Base-by-base conservation (phyloP, 306 rosid genomes). In the Trifolium repens region DNA sequence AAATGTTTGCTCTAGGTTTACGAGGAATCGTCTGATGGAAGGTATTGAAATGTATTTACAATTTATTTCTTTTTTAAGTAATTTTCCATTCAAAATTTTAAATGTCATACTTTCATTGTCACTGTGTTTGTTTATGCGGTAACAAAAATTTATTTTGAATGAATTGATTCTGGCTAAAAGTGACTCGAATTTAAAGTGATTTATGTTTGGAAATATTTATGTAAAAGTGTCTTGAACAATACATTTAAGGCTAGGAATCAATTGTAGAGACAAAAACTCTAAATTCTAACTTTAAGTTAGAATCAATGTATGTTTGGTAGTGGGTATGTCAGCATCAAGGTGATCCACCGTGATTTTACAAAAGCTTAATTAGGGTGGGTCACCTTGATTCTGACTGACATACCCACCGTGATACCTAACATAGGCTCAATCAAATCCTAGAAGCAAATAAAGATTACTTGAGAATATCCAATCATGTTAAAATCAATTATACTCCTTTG, bases 11-110 rank as follows among this genome's bases (percentile, higher is more conserved):
- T 70, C 46, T 86, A 93, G 98, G 96, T 68, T 59, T 8, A 35
- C 49, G 84, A 88, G 73, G 80, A 76, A 74, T 87, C 85, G 77
- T 78, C 83, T 9, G 88, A 57, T 88, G 83, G 75, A 71, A 88
- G 97, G 98, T 93, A 86, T 68, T 44, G 66, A 54, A 64, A 43
- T 52, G 12, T 69, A 63, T 61, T 54, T 40, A 12, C 46, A 60
- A 44, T 72, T 77, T 79, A 17, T 59, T 65, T 73, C 32, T 1
- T 22, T 57, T 24, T 39, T 43, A 40, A 52, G 35, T 42, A 68
- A 40, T 58, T 24, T 32, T 65, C 15, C 39, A 19, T 16, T 13
- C 69, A 24, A 53, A 65, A 52, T 37, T 65, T 34, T 32, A 1
- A 26, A 59, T 65, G 63, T 10, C 43, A 65, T 52, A 59, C 30